Evolutionary conservation across 2,329 filamentous ascomycete genomes (phyloP).

Genomic region (Cordyceps cicadae): DNA sequence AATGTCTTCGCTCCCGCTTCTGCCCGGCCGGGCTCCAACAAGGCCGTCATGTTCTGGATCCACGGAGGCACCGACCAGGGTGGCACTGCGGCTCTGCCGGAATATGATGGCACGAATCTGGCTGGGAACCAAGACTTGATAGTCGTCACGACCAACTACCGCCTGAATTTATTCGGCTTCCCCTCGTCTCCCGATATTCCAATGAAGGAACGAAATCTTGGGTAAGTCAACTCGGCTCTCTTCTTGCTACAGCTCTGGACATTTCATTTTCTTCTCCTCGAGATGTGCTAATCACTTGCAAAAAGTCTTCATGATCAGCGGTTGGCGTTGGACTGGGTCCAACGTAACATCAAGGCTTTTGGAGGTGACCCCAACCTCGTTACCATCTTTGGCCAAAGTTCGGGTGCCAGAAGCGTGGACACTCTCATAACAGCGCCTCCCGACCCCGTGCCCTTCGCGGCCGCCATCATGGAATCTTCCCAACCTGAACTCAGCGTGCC

Average conservation of each 20-base stretch:
- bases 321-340: conserved; percentile 49
- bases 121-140: conserved; percentile 35
- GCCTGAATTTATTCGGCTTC: conserved; percentile 34
- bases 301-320: conserved; percentile 38
- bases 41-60: conserved; percentile 37
- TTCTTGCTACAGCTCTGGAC: background rate
- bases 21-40: conserved; percentile 15
- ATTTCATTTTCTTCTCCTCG: background rate
- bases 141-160: conserved; percentile 39
- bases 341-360: conserved; percentile 53
- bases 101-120: conserved; percentile 33
- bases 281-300: background rate
- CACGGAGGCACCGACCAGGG: conserved; percentile 32
- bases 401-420: conserved; percentile 46
- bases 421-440: conserved; percentile 20
- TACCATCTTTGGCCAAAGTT: conserved; percentile 52
- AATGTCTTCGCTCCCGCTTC: conserved; percentile 23
- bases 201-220: conserved; percentile 16
- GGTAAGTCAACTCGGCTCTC: conserved; percentile 13
- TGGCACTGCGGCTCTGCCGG: conserved; percentile 27
- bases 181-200: conserved; percentile 22
- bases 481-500: conserved; percentile 4
- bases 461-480: conserved; percentile 21
- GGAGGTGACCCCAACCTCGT: conserved; percentile 54
- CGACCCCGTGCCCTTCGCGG: conserved; percentile 20